Evolutionary conservation across 2,329 filamentous ascomycete species (phyloP).

Genomic region (Ophiosphaerella herpotricha): DNA sequence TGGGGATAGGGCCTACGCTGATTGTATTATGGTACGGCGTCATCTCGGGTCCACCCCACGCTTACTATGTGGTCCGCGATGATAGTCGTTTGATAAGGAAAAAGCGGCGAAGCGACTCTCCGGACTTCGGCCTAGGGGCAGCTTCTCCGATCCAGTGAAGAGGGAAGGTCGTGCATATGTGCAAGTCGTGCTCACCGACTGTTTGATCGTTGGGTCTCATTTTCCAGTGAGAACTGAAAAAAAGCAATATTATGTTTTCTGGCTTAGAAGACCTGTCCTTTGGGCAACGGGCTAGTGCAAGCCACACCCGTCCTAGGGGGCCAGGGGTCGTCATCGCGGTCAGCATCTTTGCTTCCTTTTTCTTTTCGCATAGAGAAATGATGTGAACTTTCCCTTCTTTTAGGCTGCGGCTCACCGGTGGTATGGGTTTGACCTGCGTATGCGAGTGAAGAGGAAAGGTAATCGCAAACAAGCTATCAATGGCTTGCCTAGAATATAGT

Average conservation of each 20-base stretch:
- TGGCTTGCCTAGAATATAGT: too few species aligned
- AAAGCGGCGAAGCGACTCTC: not conserved
- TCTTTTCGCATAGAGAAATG: not conserved
- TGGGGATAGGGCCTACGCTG: not conserved
- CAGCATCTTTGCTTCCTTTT: not conserved
- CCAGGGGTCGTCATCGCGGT: not conserved
- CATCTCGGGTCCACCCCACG: slow-evolving; percentile 9
- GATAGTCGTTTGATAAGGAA: not conserved
- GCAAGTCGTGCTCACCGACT: too few species aligned
- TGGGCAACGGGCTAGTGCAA: slow-evolving; percentile 3
- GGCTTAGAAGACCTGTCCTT: not conserved
- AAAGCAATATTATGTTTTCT: slow-evolving; percentile 2
- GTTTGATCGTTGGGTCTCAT: not conserved
- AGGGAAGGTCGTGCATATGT: too few species aligned
- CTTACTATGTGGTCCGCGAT: not conserved
- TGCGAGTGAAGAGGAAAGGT: too few species aligned
- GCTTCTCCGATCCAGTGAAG: too few species aligned
- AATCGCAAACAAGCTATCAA: too few species aligned
- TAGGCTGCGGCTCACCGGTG: not conserved
- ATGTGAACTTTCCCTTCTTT: too few species aligned
- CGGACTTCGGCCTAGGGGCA: too few species aligned
- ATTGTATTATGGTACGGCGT: not conserved
- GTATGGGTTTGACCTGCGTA: not conserved
- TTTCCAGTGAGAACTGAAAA: not conserved
- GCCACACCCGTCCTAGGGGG: slow-evolving; percentile 2